phyloP scores from a whole-genome alignment of 495 filamentous ascomycete genomes.

The Schizothecium vesticola region DNA sequence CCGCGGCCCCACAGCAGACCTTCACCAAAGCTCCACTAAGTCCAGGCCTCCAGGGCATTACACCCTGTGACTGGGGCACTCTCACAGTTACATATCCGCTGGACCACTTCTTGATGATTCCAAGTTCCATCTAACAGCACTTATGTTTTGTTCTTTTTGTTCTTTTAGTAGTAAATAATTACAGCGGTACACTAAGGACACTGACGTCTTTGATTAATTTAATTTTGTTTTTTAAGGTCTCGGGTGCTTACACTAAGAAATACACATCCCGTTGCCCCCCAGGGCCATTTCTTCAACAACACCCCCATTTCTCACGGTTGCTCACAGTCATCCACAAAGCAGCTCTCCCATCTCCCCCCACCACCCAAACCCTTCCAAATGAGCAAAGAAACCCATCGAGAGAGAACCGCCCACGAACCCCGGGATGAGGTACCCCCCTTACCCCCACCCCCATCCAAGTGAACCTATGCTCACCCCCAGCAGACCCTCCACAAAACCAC shows the following conservation, averaged over 20 bases:
- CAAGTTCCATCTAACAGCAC: not conserved
- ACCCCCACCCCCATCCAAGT: not conserved
- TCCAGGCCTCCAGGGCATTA: not conserved
- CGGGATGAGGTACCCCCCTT: constrained; percentile 45
- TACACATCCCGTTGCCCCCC: not conserved
- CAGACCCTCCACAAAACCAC: constrained; percentile 38
- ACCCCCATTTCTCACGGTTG: not conserved
- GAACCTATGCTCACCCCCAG: not conserved
- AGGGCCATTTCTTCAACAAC: not conserved
- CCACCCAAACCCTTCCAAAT: not conserved
- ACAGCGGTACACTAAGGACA: not conserved
- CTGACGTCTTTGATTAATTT: not conserved
- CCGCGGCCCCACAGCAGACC: not conserved
- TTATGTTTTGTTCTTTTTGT: not conserved
- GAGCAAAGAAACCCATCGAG: constrained; percentile 39
- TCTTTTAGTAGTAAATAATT: not conserved
- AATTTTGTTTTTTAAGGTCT: not conserved
- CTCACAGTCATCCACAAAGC: not conserved
- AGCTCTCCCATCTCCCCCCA: not conserved
- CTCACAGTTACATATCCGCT: not conserved
- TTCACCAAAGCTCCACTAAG: not conserved
- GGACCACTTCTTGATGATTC: not conserved
- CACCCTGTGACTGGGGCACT: not conserved
- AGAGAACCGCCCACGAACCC: constrained; percentile 68
- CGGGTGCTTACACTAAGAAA: not conserved